Evolutionary conservation across 257 asterid species (phyloP), one percentile per base, ranked within the genome.

Genomic region (Solanum peruvianum): DNA sequence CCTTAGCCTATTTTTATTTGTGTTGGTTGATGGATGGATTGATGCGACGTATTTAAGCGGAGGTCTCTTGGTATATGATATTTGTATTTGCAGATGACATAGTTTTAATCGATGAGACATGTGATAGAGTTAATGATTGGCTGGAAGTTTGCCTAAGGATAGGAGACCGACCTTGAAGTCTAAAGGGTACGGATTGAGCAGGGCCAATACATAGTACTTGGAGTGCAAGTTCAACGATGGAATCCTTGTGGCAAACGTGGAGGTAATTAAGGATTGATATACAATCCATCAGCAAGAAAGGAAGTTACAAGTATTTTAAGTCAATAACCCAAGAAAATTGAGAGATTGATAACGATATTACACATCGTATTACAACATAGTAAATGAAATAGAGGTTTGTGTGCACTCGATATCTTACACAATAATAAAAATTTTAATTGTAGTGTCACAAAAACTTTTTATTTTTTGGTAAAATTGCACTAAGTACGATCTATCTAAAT

Each of bases 91-190:
- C 1, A 58, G 5, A 58, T 58, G 11, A 20, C 25, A 58, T 21
- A 58, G 6, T 58, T 58, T 58, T 58, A 9, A 58, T 58, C 23
- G 12, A 58, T 20, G 27, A 20, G 66, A 0, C 11, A 58, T 9
- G 27, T 58, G 4, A 58, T 58, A 58, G 27, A 21, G 2, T 58
- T 58, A 4, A 58, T 58, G 27, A 58, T 0, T 3, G 1, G 67
- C 2, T 58, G 5, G 2, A 58, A 2, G 67, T 3, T 0, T 0
- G 27, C 21, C 12, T 8, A 21, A 21, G 13, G 13, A 20, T 8
- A 3, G 27, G 0, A 58, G 27, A 58, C 12, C 3, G 27, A 58
- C 0, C 12, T 12, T 58, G 12, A 58, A 58, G 13, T 58, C 27
- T 58, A 21, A 20, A 9, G 12, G 27, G 2, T 58, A 9, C 2